Base-by-base conservation (phyloP, 768 basidiomycete genomes). In the Macrolepiota dolichaula region DNA sequence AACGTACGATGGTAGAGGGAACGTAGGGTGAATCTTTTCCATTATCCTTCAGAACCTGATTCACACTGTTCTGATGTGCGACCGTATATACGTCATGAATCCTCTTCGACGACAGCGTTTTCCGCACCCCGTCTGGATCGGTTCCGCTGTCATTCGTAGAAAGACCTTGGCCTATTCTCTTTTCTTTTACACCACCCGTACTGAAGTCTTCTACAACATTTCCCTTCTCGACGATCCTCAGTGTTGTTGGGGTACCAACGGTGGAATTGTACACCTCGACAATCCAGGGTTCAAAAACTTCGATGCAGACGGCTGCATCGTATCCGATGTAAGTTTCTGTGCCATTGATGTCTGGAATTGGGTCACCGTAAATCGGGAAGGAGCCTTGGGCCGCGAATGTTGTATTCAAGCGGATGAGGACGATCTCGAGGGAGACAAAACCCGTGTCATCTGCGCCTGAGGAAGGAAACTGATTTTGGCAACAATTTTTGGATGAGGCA, bases 281-380 rank as follows among this genome's bases (percentile, higher is more conserved):
- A 15, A 79, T 63, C 73, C 74, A 79, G 2, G 77, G 77, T 53
- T 79, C 77, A 36, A 77, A 76, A 2, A 76, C 59, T 62, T 77
- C 69, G 10, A 78, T 58, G 57, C 78, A 79, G n/a, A 76, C 70
- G 0, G 70, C 74, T 9, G 74, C 72, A 52, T 79, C 78, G 32
- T 72, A 74, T 2, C 77, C 78, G 32, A 79, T 70, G 54, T 59
- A 71, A 3, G 73, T 74, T 5, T 63, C 54, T 27, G 64, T 65
- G 11, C 75, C 74, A 25, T 65, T 49, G 15, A 32, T 53, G 53
- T 73, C 70, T 9, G 67, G 69, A 1, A 67, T 47, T 35, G 59
- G 65, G 9, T 66, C 57, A 25, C 67, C 66, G 42, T 59, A 58
- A 15, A 63, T 54, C 11, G 66, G 63, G 55, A 76, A 78, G 4